A percentile compares a stretch with the other conserved stretches of the same genome.
phyloP scores from a whole-genome alignment of 768 basidiomycete species.

The Trametes meyenii region DNA sequence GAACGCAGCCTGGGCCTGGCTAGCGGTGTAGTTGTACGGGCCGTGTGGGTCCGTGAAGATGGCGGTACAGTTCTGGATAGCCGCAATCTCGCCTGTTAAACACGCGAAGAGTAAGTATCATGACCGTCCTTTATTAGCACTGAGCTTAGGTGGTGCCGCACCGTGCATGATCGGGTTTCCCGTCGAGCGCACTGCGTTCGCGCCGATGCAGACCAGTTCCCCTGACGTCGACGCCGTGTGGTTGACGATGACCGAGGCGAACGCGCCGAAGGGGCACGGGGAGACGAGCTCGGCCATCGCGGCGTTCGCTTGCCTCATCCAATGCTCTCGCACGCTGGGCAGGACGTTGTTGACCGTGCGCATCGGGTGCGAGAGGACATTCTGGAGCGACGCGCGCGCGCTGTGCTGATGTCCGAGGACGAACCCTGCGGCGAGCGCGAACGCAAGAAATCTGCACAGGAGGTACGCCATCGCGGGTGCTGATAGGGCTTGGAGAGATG shows the following conservation, averaged over 20 bases:
- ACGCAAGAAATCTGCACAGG: too few species aligned
- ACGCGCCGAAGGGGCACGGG: slow-evolving; percentile 15
- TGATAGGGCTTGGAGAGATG: too few species aligned
- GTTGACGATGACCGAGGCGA: slow-evolving; percentile 19
- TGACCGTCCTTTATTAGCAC: background rate
- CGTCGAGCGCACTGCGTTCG: slow-evolving; percentile 5
- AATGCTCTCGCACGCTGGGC: slow-evolving; percentile 7
- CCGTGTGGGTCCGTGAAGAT: slow-evolving; percentile 17
- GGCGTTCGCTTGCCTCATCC: slow-evolving; percentile 18
- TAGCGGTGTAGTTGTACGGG: slow-evolving; percentile 10
- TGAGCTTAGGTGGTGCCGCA: background rate
- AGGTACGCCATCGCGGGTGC: too few species aligned
- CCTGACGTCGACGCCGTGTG: slow-evolving; percentile 13
- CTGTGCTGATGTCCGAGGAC: background rate
- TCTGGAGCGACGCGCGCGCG: background rate
- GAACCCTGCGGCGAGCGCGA: background rate
- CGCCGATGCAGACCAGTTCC: slow-evolving; percentile 19
- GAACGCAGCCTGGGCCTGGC: slow-evolving; percentile 13
- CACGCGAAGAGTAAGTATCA: background rate
- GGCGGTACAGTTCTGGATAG: slow-evolving; percentile 20
- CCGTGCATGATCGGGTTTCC: slow-evolving; percentile 19
- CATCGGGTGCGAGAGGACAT: background rate
- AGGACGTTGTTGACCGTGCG: slow-evolving; percentile 16
- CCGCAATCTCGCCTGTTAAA: slow-evolving; percentile 15
- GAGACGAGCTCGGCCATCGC: slow-evolving; percentile 3